A percentile compares a stretch with the other conserved stretches of the same genome.
phyloP scores from a whole-genome alignment of 768 basidiomycete species.

The Hortiboletus campestris region DNA sequence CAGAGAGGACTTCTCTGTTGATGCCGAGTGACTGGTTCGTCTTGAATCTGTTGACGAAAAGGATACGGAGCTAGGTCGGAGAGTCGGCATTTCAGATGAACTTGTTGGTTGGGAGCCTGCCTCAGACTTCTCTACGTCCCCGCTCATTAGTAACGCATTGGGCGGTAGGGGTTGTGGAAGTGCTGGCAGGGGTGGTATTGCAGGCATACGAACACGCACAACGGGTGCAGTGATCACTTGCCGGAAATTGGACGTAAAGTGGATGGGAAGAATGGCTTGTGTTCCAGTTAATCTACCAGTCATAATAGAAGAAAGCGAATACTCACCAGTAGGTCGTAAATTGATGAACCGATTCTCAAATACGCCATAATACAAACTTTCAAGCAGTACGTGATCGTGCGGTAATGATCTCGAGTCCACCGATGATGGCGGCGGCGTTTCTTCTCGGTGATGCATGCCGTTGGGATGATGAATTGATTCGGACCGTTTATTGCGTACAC shows the following conservation, averaged over 20 bases:
- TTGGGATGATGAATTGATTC: constrained; percentile 53
- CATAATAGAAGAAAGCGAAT: background rate
- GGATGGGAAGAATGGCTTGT: constrained; percentile 62
- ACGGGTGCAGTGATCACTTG: constrained; percentile 62
- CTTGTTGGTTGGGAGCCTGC: constrained; percentile 11
- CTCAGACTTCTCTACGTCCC: constrained; percentile 29
- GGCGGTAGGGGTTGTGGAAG: constrained; percentile 31
- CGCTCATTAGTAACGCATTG: constrained; percentile 21
- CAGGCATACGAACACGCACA: constrained; percentile 66
- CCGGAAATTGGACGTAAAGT: constrained; percentile 70
- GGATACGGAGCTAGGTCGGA: constrained; percentile 47
- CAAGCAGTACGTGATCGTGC: constrained; percentile 71
- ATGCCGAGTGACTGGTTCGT: constrained; percentile 29
- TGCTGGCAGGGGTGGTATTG: constrained; percentile 61
- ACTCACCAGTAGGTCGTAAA: constrained; percentile 61
- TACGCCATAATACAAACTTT: constrained; percentile 63
- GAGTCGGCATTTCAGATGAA: constrained; percentile 15
- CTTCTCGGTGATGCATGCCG: constrained; percentile 36
- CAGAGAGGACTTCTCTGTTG: constrained; percentile 34
- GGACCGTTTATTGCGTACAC: constrained; percentile 46
- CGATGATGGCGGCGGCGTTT: constrained; percentile 32
- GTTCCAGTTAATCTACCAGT: constrained; percentile 4
- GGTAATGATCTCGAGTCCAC: constrained; percentile 36
- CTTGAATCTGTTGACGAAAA: constrained; percentile 49
- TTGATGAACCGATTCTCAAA: constrained; percentile 75